Percentiles rank a stretch among this genome's conserved stretches.
Conservation (phyloP, 2,329 filamentous ascomycete genomes). For the Gnomoniopsis smithogilvyi region DNA sequence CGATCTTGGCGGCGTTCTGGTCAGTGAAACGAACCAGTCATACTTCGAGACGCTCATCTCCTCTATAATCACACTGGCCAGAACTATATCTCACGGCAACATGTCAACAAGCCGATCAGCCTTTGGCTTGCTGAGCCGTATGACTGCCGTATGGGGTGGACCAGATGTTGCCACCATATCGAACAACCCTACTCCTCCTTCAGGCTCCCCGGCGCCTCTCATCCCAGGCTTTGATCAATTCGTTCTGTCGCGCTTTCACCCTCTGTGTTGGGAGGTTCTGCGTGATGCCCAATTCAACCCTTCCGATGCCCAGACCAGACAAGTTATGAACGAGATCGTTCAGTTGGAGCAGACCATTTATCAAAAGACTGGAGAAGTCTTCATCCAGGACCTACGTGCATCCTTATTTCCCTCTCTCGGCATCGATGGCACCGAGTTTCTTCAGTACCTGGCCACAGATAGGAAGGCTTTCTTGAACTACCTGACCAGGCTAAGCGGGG, state of each 20-base stretch:
- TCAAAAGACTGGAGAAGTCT: constrained; percentile 80
- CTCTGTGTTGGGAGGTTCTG: constrained; percentile 85
- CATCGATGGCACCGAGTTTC: constrained; percentile 57
- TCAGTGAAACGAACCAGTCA: constrained; percentile 84
- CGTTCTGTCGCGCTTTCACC: constrained; percentile 84
- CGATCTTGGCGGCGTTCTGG: constrained; percentile 81
- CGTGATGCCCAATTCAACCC: constrained; percentile 76
- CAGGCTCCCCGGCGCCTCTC: constrained; percentile 48
- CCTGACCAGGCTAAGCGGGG: constrained; percentile 42
- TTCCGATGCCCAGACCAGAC: constrained; percentile 81
- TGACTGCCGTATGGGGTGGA: constrained; percentile 88
- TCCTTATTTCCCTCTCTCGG: constrained; percentile 64
- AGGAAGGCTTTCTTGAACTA: constrained; percentile 63
- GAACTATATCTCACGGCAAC: constrained; percentile 64
- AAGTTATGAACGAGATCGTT: constrained; percentile 85
- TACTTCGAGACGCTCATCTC: constrained; percentile 86
- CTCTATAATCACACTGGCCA: constrained; percentile 80
- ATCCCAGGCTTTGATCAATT: constrained; percentile 91
- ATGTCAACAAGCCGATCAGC: constrained; percentile 65
- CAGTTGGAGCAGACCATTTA: constrained; percentile 86
- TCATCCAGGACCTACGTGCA: constrained; percentile 65
- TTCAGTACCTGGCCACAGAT: constrained; percentile 57
- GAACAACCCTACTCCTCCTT: constrained; percentile 47
- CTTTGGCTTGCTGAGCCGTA: constrained; percentile 76
- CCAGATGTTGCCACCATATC: constrained; percentile 66